phyloP scores from a whole-genome alignment of 2,329 filamentous ascomycete genomes.

The Phoma sp. region DNA sequence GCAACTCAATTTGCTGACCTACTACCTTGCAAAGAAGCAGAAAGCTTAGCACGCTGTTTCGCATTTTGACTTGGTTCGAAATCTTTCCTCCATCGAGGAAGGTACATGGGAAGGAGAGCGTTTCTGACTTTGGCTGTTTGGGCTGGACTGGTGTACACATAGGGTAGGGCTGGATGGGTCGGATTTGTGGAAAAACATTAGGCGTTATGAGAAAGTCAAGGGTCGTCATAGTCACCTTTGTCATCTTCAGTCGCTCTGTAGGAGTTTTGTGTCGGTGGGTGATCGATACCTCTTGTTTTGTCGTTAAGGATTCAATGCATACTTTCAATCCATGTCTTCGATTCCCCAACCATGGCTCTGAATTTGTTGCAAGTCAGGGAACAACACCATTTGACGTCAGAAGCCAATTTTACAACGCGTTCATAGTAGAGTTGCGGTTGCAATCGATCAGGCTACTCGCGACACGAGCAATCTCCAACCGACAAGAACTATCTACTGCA shows the following conservation, averaged over 20 bases:
- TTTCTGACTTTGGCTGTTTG: neutral
- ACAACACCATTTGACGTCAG: too few relatives aligned
- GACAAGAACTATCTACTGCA: too few relatives aligned
- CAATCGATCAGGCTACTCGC: too few relatives aligned
- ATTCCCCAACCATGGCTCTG: too few relatives aligned
- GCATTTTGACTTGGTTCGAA: neutral
- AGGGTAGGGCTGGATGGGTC: neutral
- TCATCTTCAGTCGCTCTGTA: neutral
- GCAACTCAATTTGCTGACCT: slow-evolving; percentile 77
- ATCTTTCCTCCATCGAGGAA: slow-evolving; percentile 1
- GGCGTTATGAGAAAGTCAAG: slow-evolving; percentile 2
- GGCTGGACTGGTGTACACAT: neutral
- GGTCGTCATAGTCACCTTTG: slow-evolving; percentile 1
- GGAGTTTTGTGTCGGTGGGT: too few relatives aligned
- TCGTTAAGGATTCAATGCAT: neutral
- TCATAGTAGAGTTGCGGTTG: too few relatives aligned
- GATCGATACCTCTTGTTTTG: too few relatives aligned
- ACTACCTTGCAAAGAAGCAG: slow-evolving; percentile 69
- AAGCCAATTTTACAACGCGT: too few relatives aligned
- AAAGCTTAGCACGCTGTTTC: slow-evolving; percentile 28
- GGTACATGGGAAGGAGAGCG: neutral
- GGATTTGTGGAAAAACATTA: neutral
- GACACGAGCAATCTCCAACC: too few relatives aligned
- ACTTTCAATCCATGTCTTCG: neutral
- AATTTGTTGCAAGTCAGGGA: too few relatives aligned